Evolutionary conservation across 306 rosid species (phyloP), one percentile per base, ranked within the genome.

Genomic region (Ceratonia siliqua): DNA sequence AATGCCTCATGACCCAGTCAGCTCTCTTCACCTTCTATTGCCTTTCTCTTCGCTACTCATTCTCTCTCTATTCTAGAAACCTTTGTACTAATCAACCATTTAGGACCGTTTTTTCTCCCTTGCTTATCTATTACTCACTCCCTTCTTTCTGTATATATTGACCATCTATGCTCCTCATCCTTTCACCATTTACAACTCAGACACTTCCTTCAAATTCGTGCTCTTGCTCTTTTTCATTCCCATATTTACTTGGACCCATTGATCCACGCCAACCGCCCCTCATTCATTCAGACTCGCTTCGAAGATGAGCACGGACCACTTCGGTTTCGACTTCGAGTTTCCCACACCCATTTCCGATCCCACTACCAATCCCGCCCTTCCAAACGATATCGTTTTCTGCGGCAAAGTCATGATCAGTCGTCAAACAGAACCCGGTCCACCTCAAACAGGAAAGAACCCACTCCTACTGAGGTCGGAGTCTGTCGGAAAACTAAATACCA

Each of bases 291-390:
- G 8, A 59, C 15, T 65, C 28, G 46, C 20, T 68, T 62, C 38
- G 6, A 3, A 13, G 0, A 5, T 42, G 63, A 25, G 1, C 13
- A 3, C 41, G 28, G n/a, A n/a, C 22, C 69, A n/a, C 50, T 46
- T 70, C 45, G 79, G 53, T 7, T 84, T 84, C 45, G 79, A 61
- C 10, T 84, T 84, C 21, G 71, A 84, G 45, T 84, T 80, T 46
- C 84, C 85, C 5, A 14, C 28, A 9, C 1, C 45, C 5, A 5
- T 0, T 75, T 13, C 13, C 39, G 9, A 9, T 36, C 17, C 41
- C 1, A n/a, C 1, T 5, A 52, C 33, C 17, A 12, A 4, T 1
- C 2, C 74, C 2, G 62, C 58, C 3, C 14, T 15, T 28, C 41
- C 48, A 4, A 77, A 73, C 78, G 52, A 73, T 68, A 50, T 80